Evolutionary conservation across 2,329 filamentous ascomycete species (phyloP), one percentile per base, ranked within the genome.

Genomic region (Fusarium bulbicola): DNA sequence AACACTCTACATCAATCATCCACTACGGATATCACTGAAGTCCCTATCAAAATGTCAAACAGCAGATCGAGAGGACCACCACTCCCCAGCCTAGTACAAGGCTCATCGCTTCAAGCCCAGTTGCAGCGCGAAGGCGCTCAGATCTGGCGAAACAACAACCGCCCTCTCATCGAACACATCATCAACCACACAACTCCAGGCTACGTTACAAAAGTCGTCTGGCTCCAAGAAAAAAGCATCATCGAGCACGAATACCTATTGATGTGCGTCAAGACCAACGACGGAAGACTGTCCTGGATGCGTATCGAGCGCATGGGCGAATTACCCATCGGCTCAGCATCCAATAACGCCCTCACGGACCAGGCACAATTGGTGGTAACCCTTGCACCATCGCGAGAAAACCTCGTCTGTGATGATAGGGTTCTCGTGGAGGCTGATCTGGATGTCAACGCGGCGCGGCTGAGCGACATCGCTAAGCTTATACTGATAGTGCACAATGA

Each of bases 11-110:
- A n/a, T 6, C 20, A n/a, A 24, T 5, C 21, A 32, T 10, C 7
- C 2, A 0, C 2, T 0, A 18, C 15, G 30, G 2, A 50, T 7
- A 14, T 14, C 6, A 10, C 4, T 7, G 1, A 8, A 3, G 21
- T 47, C 11, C 15, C 3, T 5, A 3, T 50, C 11, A 24, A 32
- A 18, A 50, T 50, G 47, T 50, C 47, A 32, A 50, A 32, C 47
- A 50, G 47, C 28, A 32, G 47, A 24, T 50, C 28, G 0, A 32
- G 47, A 32, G 47, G 47, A 14, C 47, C 47, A 0, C 47, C 47
- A 0, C 47, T 50, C 6, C 47, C 47, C 2, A 50, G 28, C 5
- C 21, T 50, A 0, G 47, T 50, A 4, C 47, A 50, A 24, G 47
- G 28, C 15, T 50, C 47, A 6, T 50, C 47, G 3, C 47, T 50